A percentile compares a stretch with the other conserved stretches of the same genome.
phyloP scores from a whole-genome alignment of 2,329 filamentous ascomycete species.

The Phoma sp. region DNA sequence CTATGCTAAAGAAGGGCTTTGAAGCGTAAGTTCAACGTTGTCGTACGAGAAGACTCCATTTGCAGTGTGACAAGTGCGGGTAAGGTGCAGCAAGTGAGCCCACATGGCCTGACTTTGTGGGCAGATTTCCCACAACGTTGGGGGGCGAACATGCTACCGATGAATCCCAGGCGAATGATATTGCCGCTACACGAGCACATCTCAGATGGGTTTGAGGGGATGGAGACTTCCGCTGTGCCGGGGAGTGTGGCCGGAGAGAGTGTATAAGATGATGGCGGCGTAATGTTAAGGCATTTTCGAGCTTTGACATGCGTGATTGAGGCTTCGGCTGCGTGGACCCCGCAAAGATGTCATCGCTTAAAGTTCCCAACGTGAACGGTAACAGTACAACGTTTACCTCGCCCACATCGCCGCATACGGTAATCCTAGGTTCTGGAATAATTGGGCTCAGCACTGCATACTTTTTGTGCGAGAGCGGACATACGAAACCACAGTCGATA shows the following conservation, averaged over 20 bases:
- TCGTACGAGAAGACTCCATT: slow-evolving; percentile 14
- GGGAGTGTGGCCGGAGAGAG: not conserved
- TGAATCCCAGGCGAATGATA: not conserved
- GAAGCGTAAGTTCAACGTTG: too few species aligned
- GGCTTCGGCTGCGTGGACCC: slow-evolving; percentile 1
- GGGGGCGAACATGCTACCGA: not conserved
- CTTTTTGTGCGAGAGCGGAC: slow-evolving; percentile 64
- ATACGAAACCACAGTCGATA: slow-evolving; percentile 55
- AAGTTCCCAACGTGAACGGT: not conserved
- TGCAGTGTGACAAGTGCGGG: slow-evolving; percentile 10
- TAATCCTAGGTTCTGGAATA: slow-evolving; percentile 56
- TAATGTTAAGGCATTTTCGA: not conserved
- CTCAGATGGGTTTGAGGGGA: not conserved
- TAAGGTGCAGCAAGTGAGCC: slow-evolving; percentile 11
- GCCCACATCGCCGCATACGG: slow-evolving; percentile 25
- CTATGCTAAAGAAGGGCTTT: not conserved
- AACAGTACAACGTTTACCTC: not conserved
- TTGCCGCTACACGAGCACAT: slow-evolving; percentile 3
- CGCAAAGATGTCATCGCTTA: slow-evolving; percentile 4
- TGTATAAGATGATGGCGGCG: not conserved
- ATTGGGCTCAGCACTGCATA: slow-evolving; percentile 61
- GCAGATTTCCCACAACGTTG: slow-evolving; percentile 4
- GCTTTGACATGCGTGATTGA: not conserved
- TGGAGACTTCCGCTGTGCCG: not conserved
- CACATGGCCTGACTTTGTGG: slow-evolving; percentile 19